Evolutionary conservation across 2,329 filamentous ascomycete genomes (phyloP).

Genomic region (Elsinoe australis): DNA sequence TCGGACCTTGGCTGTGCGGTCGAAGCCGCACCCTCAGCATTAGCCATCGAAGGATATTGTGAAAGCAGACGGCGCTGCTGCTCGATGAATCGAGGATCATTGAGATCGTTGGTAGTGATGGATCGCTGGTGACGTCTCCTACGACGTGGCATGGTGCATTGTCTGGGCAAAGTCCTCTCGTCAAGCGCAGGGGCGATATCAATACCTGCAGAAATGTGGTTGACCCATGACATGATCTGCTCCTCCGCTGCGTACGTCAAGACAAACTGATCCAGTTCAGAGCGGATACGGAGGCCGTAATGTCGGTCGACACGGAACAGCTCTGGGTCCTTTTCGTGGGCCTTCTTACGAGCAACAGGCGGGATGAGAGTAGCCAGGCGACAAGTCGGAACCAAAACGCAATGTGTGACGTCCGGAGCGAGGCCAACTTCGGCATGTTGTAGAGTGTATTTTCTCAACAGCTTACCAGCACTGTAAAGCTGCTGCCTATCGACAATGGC

Average conservation of each 20-base stretch:
- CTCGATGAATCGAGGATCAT: constrained; percentile 35
- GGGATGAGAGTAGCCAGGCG: constrained; percentile 41
- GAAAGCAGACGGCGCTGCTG: constrained; percentile 43
- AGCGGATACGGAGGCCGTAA: constrained; percentile 63
- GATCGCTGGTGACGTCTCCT: constrained; percentile 26
- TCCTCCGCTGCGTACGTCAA: constrained; percentile 58
- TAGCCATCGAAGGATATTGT: constrained; percentile 34
- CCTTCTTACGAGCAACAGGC: constrained; percentile 31
- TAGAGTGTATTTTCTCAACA: constrained; percentile 62
- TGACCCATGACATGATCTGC: constrained; percentile 61
- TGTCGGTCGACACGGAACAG: constrained; percentile 40
- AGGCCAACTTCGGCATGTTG: constrained; percentile 69
- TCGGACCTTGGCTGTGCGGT: too few species aligned
- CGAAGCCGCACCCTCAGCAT: background rate
- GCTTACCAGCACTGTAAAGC: constrained; percentile 45
- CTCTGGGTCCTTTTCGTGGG: constrained; percentile 40
- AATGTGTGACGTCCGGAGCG: constrained; percentile 63
- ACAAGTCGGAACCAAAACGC: constrained; percentile 36
- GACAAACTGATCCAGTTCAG: constrained; percentile 67
- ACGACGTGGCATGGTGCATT: constrained; percentile 41
- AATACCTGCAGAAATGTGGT: constrained; percentile 63
- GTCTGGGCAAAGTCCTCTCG: constrained; percentile 48
- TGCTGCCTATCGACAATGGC: constrained; percentile 35
- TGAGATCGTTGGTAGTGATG: constrained; percentile 29
- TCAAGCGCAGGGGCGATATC: constrained; percentile 64